Percentiles rank a stretch among this genome's conserved stretches.
These are phyloP conservation scores for Lippia alba DNA, from an alignment of 305 asterid species.

Conservation along the genomic window DNA sequence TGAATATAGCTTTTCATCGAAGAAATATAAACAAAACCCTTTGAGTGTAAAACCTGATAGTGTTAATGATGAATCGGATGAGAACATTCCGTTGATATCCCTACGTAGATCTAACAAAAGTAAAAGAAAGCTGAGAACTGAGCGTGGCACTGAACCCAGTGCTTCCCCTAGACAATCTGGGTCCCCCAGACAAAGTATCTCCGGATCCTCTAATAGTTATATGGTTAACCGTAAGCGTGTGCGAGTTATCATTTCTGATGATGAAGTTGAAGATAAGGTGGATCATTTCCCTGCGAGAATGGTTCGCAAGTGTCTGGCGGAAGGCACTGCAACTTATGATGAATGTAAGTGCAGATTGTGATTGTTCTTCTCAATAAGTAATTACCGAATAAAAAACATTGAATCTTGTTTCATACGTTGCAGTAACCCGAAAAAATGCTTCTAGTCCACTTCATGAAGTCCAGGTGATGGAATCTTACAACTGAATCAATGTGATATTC, in stretches of 20 bases:
- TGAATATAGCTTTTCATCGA: constrained; percentile 57
- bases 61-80: constrained; percentile 52
- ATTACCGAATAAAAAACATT: constrained; percentile 32
- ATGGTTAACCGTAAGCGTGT: constrained; percentile 70
- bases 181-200: constrained; percentile 51
- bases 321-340: constrained; percentile 77
- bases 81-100: constrained; percentile 61
- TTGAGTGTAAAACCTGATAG: constrained; percentile 45
- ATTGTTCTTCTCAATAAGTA: constrained; percentile 30
- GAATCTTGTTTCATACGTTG: constrained; percentile 45
- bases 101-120: constrained; percentile 50
- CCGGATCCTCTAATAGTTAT: constrained; percentile 60
- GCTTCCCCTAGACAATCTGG: constrained; percentile 48
- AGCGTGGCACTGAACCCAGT: constrained; percentile 37
- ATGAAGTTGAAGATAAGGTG: constrained; percentile 65
- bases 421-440: constrained; percentile 58
- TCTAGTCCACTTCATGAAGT: constrained; percentile 45
- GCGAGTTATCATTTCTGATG: constrained; percentile 86
- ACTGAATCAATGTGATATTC: constrained; percentile 28
- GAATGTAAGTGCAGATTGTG: constrained; percentile 59
- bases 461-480: constrained; percentile 57
- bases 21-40: constrained; percentile 41
- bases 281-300: constrained; percentile 46
- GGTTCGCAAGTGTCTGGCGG: constrained; percentile 44
- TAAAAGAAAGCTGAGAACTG: constrained; percentile 44